Evolutionary conservation across 2,329 filamentous ascomycete species (phyloP).

Genomic region (Ascochyta rabiei): DNA sequence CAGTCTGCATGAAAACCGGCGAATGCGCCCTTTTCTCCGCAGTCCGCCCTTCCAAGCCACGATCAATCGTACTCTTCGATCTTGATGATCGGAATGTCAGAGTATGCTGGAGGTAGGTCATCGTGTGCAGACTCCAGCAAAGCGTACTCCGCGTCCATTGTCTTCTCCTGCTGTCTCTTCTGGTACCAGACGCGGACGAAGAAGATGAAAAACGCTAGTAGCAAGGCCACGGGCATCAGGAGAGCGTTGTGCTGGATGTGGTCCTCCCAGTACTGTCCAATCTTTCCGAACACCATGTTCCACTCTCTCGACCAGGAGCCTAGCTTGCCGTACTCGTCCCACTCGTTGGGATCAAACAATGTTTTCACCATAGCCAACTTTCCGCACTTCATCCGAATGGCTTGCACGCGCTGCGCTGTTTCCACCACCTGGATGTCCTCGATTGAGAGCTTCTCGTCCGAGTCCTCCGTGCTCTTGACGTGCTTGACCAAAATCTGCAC

Average conservation of each 20-base stretch:
- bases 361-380: slow-evolving; percentile 33
- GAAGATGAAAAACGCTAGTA: slow-evolving; percentile 20
- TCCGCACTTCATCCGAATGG: slow-evolving; percentile 38
- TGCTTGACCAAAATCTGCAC: slow-evolving; percentile 33
- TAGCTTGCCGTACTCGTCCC: slow-evolving; percentile 39
- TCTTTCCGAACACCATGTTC: slow-evolving; percentile 19
- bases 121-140: slow-evolving; percentile 22
- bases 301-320: slow-evolving; percentile 29
- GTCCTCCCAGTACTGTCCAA: slow-evolving; percentile 13
- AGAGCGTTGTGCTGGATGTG: slow-evolving; percentile 20
- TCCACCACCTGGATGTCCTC: slow-evolving; percentile 33
- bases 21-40: slow-evolving; percentile 1
- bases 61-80: slow-evolving; percentile 28
- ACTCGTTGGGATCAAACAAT: slow-evolving; percentile 33
- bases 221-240: slow-evolving; percentile 22
- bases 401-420: slow-evolving; percentile 23
- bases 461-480: background rate
- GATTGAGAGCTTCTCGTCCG: slow-evolving; percentile 18
- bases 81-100: slow-evolving; percentile 28
- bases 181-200: slow-evolving; percentile 20
- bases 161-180: slow-evolving; percentile 16
- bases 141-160: slow-evolving; percentile 25
- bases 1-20: background rate
- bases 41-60: slow-evolving; percentile 1
- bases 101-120: slow-evolving; percentile 26